Evolutionary conservation across 805 yeast genomes (phyloP).

Genomic region (Saturnispora ahearnii): DNA sequence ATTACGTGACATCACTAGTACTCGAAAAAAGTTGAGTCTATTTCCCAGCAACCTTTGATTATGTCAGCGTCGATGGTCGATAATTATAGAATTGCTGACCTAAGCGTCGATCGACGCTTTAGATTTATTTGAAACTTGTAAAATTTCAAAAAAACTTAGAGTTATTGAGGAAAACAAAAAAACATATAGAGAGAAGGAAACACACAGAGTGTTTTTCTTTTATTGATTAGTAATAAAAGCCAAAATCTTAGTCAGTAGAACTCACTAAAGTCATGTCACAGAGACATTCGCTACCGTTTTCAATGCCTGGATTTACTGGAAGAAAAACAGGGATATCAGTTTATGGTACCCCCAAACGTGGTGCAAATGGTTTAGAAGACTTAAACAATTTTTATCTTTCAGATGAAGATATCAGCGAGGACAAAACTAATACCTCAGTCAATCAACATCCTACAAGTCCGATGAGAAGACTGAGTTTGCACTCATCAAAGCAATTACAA

Average conservation of each 20-base stretch:
- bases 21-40: too few relatives aligned
- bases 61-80: neutral
- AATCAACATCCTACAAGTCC: slow-evolving; percentile 6
- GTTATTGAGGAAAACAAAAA: too few relatives aligned
- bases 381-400: slow-evolving; percentile 53
- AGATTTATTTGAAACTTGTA: too few relatives aligned
- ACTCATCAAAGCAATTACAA: neutral
- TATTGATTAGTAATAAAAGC: too few relatives aligned
- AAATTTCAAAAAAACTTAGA: too few relatives aligned
- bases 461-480: slow-evolving; percentile 8
- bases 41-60: neutral
- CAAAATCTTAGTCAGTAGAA: neutral
- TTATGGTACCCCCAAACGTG: slow-evolving; percentile 34
- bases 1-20: neutral
- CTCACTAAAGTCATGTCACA: neutral
- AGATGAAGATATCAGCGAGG: slow-evolving; percentile 35
- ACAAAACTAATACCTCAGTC: neutral
- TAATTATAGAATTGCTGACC: neutral
- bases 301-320: slow-evolving; percentile 42
- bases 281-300: slow-evolving; percentile 4
- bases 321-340: slow-evolving; percentile 53
- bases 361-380: slow-evolving; percentile 58
- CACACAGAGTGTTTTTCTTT: neutral
- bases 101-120: neutral
- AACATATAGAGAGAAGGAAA: too few relatives aligned